These are phyloP conservation scores for Cucurbitaria berberidis DNA, from an alignment of 2,329 filamentous ascomycete genomes.

Conservation along the genomic window DNA sequence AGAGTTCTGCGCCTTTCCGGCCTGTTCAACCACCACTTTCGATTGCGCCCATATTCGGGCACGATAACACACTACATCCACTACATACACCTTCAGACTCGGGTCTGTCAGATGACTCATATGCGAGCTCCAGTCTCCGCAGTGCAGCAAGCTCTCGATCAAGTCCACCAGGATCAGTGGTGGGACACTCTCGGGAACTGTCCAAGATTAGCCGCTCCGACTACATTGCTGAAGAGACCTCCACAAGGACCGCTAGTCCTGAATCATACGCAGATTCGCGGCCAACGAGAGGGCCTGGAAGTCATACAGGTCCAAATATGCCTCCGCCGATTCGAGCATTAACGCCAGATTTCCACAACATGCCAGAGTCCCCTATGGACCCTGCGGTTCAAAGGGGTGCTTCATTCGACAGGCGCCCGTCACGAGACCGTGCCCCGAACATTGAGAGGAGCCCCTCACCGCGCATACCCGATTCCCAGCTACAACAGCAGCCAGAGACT, in stretches of 20 bases:
- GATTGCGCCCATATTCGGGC: slow-evolving; percentile 22
- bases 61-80: slow-evolving; percentile 43
- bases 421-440: slow-evolving; percentile 22
- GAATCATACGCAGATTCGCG: slow-evolving; percentile 34
- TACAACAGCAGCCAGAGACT: slow-evolving; percentile 21
- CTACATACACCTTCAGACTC: slow-evolving; percentile 50
- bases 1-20: slow-evolving; percentile 6
- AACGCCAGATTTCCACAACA: slow-evolving; percentile 28
- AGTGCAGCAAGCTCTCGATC: slow-evolving; percentile 48
- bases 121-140: slow-evolving; percentile 40
- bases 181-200: slow-evolving; percentile 40
- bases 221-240: slow-evolving; percentile 29
- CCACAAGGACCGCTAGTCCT: slow-evolving; percentile 38
- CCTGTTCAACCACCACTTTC: slow-evolving; percentile 32
- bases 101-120: slow-evolving; percentile 49
- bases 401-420: slow-evolving; percentile 24
- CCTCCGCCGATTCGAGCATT: slow-evolving; percentile 30
- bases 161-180: slow-evolving; percentile 47
- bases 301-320: slow-evolving; percentile 26
- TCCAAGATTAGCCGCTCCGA: slow-evolving; percentile 37
- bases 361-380: slow-evolving; percentile 49
- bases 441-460: slow-evolving; percentile 19
- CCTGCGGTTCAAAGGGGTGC: slow-evolving; percentile 48
- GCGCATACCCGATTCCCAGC: slow-evolving; percentile 17
- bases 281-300: slow-evolving; percentile 25